phyloP scores from a whole-genome alignment of 371 early-diverging fungal genomes.

The Apophysomyces ossiformis region DNA sequence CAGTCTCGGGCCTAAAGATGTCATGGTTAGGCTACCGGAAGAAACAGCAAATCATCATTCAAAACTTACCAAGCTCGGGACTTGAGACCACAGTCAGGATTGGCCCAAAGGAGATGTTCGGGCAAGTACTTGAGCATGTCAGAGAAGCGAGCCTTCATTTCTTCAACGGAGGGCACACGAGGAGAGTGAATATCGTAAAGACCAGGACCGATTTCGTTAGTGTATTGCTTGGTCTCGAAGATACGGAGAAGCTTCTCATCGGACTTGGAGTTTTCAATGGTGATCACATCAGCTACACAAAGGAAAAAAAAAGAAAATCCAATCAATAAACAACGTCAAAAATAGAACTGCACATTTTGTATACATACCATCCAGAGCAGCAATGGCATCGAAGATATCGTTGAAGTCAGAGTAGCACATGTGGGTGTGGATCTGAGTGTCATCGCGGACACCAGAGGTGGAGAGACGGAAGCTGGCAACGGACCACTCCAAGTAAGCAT shows the following conservation, averaged over 20 bases:
- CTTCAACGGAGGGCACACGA: slow-evolving; percentile 89
- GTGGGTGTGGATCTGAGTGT: slow-evolving; percentile 96
- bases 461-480: slow-evolving; percentile 93
- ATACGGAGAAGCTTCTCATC: slow-evolving; percentile 92
- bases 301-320: slow-evolving; percentile 3
- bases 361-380: slow-evolving; percentile 71
- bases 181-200: slow-evolving; percentile 97
- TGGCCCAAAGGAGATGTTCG: slow-evolving; percentile 88
- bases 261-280: slow-evolving; percentile 96
- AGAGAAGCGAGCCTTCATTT: slow-evolving; percentile 84
- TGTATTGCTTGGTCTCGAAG: slow-evolving; percentile 84
- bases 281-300: slow-evolving; percentile 85
- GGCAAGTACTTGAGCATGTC: slow-evolving; percentile 81
- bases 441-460: slow-evolving; percentile 84
- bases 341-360: too few species aligned
- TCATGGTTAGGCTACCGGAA: background rate
- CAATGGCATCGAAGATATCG: slow-evolving; percentile 94
- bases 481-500: slow-evolving; percentile 93
- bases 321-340: background rate
- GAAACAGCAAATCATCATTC: slow-evolving; percentile 66
- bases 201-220: slow-evolving; percentile 94
- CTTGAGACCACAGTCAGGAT: slow-evolving; percentile 98
- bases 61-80: slow-evolving; percentile 81
- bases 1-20: slow-evolving; percentile 74
- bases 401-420: slow-evolving; percentile 99